phyloP scores from a whole-genome alignment of 495 filamentous ascomycete species.

The Talaromyces wortmannii region DNA sequence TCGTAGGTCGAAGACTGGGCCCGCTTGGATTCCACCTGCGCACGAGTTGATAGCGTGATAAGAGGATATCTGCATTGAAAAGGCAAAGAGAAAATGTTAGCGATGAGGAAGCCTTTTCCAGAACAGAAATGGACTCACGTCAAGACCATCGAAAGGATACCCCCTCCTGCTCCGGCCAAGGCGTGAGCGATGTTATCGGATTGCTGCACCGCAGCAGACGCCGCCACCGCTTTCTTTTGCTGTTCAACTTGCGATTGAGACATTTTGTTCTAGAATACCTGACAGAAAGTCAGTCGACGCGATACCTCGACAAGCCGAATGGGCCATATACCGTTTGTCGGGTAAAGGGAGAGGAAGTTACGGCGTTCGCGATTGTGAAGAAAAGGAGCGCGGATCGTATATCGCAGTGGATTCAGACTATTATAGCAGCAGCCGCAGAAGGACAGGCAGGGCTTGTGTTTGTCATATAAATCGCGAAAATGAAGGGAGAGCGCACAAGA shows the following conservation, averaged over 20 bases:
- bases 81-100: background rate
- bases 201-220: constrained; percentile 53
- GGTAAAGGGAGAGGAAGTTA: no score
- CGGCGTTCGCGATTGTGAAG: no score
- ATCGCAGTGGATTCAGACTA: no score
- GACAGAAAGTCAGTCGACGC: no score
- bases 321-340: no score
- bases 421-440: no score
- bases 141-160: constrained; percentile 89
- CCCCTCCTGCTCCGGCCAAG: constrained; percentile 81
- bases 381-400: no score
- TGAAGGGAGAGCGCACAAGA: background rate
- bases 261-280: constrained; percentile 15
- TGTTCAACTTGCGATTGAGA: constrained; percentile 28
- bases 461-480: background rate
- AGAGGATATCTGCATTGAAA: constrained; percentile 67
- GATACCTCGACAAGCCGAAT: no score
- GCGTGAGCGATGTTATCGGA: constrained; percentile 91
- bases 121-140: constrained; percentile 50
- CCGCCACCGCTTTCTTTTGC: constrained; percentile 27
- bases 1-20: constrained; percentile 75
- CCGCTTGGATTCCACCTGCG: constrained; percentile 94
- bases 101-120: background rate
- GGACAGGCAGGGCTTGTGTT: background rate
- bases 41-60: constrained; percentile 94